Evolutionary conservation across 768 basidiomycete species (phyloP).

Genomic region (Boletus huronensis): DNA sequence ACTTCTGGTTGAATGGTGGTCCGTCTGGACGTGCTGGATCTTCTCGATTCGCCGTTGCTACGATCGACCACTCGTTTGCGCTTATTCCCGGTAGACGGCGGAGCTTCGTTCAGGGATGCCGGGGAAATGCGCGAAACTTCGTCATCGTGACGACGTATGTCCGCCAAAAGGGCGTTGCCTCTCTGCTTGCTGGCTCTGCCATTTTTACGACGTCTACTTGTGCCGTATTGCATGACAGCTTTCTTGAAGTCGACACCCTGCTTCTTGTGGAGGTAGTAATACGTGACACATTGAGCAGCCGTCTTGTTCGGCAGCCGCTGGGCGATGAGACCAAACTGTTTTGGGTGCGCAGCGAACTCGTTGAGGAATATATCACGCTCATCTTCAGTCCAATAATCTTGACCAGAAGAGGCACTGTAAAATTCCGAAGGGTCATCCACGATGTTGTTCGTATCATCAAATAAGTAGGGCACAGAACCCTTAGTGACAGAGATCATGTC

Average conservation of each 20-base stretch:
- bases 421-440: slow-evolving; percentile 76
- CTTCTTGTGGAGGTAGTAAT: slow-evolving; percentile 95
- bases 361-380: slow-evolving; percentile 78
- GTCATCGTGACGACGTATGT: slow-evolving; percentile 76
- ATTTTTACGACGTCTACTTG: slow-evolving; percentile 59
- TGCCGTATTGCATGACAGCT: slow-evolving; percentile 62
- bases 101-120: slow-evolving; percentile 18
- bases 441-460: slow-evolving; percentile 82
- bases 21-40: slow-evolving; percentile 36
- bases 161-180: slow-evolving; percentile 75
- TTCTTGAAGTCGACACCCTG: slow-evolving; percentile 79
- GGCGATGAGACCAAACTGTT: slow-evolving; percentile 94
- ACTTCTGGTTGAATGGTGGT: slow-evolving; percentile 44
- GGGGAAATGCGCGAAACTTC: slow-evolving; percentile 31
- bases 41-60: slow-evolving; percentile 34
- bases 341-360: slow-evolving; percentile 81
- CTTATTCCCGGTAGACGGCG: slow-evolving; percentile 34
- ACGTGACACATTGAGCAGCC: slow-evolving; percentile 83
- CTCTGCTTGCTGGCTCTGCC: slow-evolving; percentile 69
- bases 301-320: slow-evolving; percentile 79
- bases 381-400: slow-evolving; percentile 82
- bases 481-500: slow-evolving; percentile 80
- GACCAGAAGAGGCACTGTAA: slow-evolving; percentile 68
- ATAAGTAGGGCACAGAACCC: slow-evolving; percentile 58
- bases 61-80: slow-evolving; percentile 38